Percentiles rank a stretch among this genome's conserved stretches.
These are phyloP conservation scores for Galium porrigens DNA, from an alignment of 305 asterid species.

Conservation along the genomic window DNA sequence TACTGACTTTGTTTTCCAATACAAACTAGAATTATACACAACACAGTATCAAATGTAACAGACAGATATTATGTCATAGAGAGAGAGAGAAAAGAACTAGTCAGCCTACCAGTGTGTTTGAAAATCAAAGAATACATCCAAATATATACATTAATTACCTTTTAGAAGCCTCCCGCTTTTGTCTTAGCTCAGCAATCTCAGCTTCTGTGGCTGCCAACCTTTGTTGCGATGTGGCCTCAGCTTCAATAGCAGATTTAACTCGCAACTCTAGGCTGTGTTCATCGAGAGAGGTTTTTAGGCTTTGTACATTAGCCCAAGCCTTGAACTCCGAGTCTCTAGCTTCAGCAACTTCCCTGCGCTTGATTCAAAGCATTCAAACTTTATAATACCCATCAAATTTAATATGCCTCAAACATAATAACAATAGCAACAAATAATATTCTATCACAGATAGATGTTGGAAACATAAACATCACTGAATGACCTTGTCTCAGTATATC, in stretches of 20 bases:
- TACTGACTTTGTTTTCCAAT: not conserved
- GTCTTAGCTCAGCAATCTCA: constrained; percentile 82
- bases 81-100: not conserved
- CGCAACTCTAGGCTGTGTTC: constrained; percentile 74
- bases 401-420: not conserved
- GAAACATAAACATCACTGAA: not conserved
- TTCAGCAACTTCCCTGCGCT: constrained; percentile 63
- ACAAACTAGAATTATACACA: not conserved
- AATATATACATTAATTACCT: constrained; percentile 33
- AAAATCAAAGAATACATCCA: not conserved
- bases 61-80: not conserved
- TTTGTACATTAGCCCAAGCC: constrained; percentile 86
- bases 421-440: not conserved
- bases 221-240: constrained; percentile 85
- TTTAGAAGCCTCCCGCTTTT: constrained; percentile 56
- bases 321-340: constrained; percentile 61
- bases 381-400: not conserved
- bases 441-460: not conserved
- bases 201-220: constrained; percentile 87
- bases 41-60: not conserved
- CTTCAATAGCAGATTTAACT: constrained; percentile 90
- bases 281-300: constrained; percentile 67
- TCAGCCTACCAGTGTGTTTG: not conserved
- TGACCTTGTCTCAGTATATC: not conserved
- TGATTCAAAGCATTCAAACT: constrained; percentile 6